Conservation (phyloP, 75 land plant genomes). For the Pinus taeda region DNA sequence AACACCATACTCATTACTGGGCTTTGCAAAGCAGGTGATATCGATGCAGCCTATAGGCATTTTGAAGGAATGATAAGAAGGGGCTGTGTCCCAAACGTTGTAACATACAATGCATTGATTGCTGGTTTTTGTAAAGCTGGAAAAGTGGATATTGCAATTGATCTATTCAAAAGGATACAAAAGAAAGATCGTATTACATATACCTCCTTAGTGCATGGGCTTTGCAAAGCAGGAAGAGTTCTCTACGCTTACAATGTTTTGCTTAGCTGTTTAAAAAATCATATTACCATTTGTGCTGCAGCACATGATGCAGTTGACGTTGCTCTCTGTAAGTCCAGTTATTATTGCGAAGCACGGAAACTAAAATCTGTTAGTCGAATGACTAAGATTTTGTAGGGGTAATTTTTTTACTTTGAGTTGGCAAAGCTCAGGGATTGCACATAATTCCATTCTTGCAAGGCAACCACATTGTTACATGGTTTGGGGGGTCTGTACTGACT, state of each 20-base stretch:
- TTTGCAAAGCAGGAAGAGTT: conserved; percentile 42
- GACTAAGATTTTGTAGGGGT: conserved; percentile 13
- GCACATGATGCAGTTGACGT: conserved; percentile 31
- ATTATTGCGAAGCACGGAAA: conserved; percentile 31
- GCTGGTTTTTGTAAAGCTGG: conserved; percentile 63
- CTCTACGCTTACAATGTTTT: conserved; percentile 41
- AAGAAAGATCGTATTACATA: conserved; percentile 64
- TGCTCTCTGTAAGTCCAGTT: conserved; percentile 37
- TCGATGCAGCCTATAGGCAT: conserved; percentile 36
- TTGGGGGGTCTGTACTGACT: no score
- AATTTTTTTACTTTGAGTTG: background rate
- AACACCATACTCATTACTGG: conserved; percentile 55
- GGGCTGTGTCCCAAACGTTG: conserved; percentile 41
- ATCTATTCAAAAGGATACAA: conserved; percentile 40
- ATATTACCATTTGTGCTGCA: conserved; percentile 29
- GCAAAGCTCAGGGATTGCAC: no score
- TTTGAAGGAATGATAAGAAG: conserved; percentile 24
- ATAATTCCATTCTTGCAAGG: no score
- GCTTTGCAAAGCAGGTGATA: conserved; percentile 50
- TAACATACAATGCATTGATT: conserved; percentile 63
- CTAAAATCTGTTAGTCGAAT: conserved; percentile 17
- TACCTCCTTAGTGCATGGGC: conserved; percentile 49
- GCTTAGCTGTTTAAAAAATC: conserved; percentile 29
- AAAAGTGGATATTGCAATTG: conserved; percentile 39
- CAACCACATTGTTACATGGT: no score